Base-by-base conservation (phyloP, 176 grass and related monocot species). In the Zea mays region DNA sequence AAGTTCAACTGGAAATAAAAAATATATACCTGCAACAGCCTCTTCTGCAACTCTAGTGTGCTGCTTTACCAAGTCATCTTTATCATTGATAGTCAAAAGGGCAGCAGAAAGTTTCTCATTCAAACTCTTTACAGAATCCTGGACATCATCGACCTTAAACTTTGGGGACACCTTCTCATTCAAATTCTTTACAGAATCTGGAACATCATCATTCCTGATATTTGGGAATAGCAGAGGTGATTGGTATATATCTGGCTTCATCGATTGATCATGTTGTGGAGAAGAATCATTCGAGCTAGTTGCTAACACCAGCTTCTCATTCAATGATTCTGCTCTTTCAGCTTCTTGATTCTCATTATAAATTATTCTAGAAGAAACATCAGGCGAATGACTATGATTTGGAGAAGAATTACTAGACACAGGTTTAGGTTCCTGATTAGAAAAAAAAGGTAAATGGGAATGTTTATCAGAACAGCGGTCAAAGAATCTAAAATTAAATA, bases 1-100 rank as follows among this genome's bases (percentile, higher is more conserved):
- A 42, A 40, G 43, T 38, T 19, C 42, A 58, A 59, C 15, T 64
- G 1, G 51, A 79, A 50, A 81, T 34, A 61, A 51, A 66, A 66
- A 54, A 66, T 47, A 12, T n/a, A 69, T 82, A 99, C 96, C 96
- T 77, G 84, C 87, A 84, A 99, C 88, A 75, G 96, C 96, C 84
- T 99, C 96, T 90, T 99, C 96, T 60, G 96, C 88, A 72, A 99
- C 92, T 88, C 92, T 96, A 66, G 86, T 77, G 61, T 99, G 96
- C 51, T 99, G 96, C 72, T 96, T 99, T 58, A 99, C 96, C 78
- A 96, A 82, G 40, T 96, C 92, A 16, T 99, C 96, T 87, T 96
- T 99, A 77, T 86, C 86, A 79, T n/a, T 85, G 46, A 93, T 93
- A 78, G 79, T 91, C 74, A 88, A 72, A 85, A 99, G 79, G 69